phyloP scores from a whole-genome alignment of 2,329 filamentous ascomycete species.

The Exophiala alcalophila region DNA sequence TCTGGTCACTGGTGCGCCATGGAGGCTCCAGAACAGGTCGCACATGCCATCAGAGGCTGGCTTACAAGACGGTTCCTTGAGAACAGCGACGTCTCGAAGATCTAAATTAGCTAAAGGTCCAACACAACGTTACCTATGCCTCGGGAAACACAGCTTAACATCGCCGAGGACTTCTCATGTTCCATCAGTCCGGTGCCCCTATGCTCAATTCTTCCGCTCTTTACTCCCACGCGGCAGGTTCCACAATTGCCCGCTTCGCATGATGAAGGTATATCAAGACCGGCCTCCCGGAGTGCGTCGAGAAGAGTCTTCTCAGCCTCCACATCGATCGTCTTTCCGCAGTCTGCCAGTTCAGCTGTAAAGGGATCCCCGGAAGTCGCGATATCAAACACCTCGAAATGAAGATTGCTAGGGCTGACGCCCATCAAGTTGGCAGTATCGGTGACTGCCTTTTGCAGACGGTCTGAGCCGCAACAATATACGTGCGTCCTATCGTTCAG shows the following conservation, averaged over 20 bases:
- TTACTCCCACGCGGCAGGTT: slow-evolving; percentile 16
- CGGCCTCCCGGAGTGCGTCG: slow-evolving; percentile 13
- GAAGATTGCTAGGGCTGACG: slow-evolving; percentile 6
- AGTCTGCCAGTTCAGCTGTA: slow-evolving; percentile 10
- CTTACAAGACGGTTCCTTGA: slow-evolving; percentile 13
- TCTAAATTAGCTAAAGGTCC: slow-evolving; percentile 9
- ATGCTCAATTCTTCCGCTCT: slow-evolving; percentile 13
- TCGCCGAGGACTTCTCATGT: slow-evolving; percentile 11
- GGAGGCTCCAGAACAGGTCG: slow-evolving; percentile 17
- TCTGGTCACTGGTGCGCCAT: slow-evolving; percentile 21
- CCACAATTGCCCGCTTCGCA: slow-evolving; percentile 21
- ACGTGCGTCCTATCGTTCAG: slow-evolving; percentile 6
- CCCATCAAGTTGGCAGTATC: slow-evolving; percentile 6
- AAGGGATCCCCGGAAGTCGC: slow-evolving; percentile 17
- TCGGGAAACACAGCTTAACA: slow-evolving; percentile 21
- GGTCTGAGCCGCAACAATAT: slow-evolving; percentile 16
- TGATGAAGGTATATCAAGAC: slow-evolving; percentile 15
- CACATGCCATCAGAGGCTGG: slow-evolving; percentile 16
- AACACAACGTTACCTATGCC: slow-evolving; percentile 17
- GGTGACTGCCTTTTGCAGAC: slow-evolving; percentile 5
- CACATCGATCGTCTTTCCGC: slow-evolving; percentile 6
- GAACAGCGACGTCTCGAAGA: not conserved
- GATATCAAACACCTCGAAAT: slow-evolving; percentile 18
- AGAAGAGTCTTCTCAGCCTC: slow-evolving; percentile 14
- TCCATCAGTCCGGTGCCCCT: slow-evolving; percentile 16